Evolutionary conservation across 176 grass and related monocot genomes (phyloP).

Genomic region (Alopecurus myosuroides): DNA sequence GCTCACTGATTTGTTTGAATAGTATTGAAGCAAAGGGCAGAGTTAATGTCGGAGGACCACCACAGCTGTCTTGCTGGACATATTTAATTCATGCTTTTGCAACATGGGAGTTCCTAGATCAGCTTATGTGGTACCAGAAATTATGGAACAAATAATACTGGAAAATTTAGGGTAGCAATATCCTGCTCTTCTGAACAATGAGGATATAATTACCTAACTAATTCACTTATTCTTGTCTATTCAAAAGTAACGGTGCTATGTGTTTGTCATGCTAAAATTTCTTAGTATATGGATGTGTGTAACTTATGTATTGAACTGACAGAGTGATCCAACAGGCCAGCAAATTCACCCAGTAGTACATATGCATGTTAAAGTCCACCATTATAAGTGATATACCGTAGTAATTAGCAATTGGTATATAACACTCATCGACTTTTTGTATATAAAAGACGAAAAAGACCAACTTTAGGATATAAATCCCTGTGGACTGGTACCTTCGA

Average conservation of each 20-base stretch:
- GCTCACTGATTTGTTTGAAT: conserved; percentile 34
- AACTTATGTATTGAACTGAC: not conserved
- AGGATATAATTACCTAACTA: conserved; percentile 5
- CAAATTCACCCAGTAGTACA: not conserved
- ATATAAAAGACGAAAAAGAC: not conserved
- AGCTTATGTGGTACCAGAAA: conserved; percentile 42
- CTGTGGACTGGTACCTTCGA: not conserved
- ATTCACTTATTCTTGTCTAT: not conserved
- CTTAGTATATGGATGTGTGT: not conserved
- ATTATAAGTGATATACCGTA: not conserved
- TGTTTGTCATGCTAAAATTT: conserved; percentile 16
- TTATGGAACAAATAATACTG: conserved; percentile 9
- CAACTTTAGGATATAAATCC: conserved; percentile 12
- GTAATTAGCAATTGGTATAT: not conserved
- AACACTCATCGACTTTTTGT: not conserved
- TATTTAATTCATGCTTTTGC: conserved; percentile 61
- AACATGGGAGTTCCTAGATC: conserved; percentile 31
- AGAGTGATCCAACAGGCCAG: not conserved
- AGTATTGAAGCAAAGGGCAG: conserved; percentile 34
- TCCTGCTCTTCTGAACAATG: conserved; percentile 18
- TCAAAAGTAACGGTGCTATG: not conserved
- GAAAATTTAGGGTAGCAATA: conserved; percentile 14
- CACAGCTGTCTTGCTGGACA: conserved; percentile 42
- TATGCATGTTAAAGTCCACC: not conserved
- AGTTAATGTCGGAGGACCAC: conserved; percentile 52